These are phyloP conservation scores for Pezicula neosporulosa DNA, from an alignment of 2,329 filamentous ascomycete genomes.

Conservation along the genomic window DNA sequence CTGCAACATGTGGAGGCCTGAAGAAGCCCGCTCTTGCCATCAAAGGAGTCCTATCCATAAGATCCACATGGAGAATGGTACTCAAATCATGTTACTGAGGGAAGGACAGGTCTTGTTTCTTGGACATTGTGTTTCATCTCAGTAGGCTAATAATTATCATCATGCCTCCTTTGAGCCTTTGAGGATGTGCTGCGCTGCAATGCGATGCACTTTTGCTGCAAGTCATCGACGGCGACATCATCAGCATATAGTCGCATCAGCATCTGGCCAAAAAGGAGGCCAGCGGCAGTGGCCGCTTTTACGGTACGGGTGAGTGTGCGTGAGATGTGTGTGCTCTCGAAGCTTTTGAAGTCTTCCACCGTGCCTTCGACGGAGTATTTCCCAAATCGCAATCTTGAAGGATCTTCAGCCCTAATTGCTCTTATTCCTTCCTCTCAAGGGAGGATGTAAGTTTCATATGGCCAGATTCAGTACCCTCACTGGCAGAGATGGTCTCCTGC, in stretches of 20 bases:
- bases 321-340: background rate
- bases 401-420: conserved; percentile 19
- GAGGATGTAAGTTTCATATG: conserved; percentile 10
- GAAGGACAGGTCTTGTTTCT: background rate
- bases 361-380: background rate
- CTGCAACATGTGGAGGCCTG: conserved; percentile 15
- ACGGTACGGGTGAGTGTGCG: background rate
- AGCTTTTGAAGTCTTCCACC: background rate
- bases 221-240: conserved; percentile 19
- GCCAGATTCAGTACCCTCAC: conserved; percentile 12
- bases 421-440: conserved; percentile 9
- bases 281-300: background rate
- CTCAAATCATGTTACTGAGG: background rate
- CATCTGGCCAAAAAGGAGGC: background rate
- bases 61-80: background rate
- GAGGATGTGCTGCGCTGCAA: conserved; percentile 11
- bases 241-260: background rate
- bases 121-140: background rate
- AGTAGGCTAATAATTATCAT: background rate
- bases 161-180: conserved; percentile 4
- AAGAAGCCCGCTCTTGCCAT: conserved; percentile 7
- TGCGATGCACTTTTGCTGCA: conserved; percentile 15
- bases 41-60: conserved; percentile 8
- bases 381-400: background rate
- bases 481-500: conserved; percentile 13